phyloP scores from a whole-genome alignment of 805 yeast genomes.

The Suhomyces xylopsoci region DNA sequence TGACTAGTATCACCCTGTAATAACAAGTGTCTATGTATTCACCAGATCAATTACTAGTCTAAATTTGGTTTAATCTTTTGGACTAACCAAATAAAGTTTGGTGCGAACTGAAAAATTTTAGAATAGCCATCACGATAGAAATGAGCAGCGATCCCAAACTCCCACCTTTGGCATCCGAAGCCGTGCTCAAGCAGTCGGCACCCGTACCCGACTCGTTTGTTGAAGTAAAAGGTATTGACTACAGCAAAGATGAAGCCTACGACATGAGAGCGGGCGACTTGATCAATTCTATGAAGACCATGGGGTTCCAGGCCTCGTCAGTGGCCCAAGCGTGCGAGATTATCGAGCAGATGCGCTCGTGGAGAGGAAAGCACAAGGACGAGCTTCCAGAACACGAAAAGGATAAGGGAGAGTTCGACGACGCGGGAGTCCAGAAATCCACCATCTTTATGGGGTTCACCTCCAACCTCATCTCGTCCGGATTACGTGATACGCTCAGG shows the following conservation, averaged over 20 bases:
- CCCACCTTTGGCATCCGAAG: constrained; percentile 83
- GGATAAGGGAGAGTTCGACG: constrained; percentile 71
- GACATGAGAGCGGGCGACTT: constrained; percentile 79
- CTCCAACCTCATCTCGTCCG: constrained; percentile 92
- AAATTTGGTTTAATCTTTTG: not conserved
- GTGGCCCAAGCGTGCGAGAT: constrained; percentile 88
- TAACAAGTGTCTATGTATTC: too few relatives aligned
- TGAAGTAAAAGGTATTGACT: constrained; percentile 85
- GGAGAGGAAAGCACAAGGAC: constrained; percentile 83
- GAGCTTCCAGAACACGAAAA: constrained; percentile 62
- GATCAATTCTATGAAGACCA: constrained; percentile 77
- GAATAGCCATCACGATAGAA: not conserved
- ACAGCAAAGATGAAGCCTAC: constrained; percentile 70
- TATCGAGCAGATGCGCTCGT: constrained; percentile 84
- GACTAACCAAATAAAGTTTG: not conserved
- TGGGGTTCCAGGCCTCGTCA: constrained; percentile 97
- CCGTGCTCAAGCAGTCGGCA: constrained; percentile 81
- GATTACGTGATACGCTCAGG: constrained; percentile 85
- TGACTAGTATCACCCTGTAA: too few relatives aligned
- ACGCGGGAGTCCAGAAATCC: constrained; percentile 72
- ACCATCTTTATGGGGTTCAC: constrained; percentile 96
- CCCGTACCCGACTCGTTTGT: constrained; percentile 81
- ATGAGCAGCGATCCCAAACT: constrained; percentile 17
- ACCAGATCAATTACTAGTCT: too few relatives aligned
- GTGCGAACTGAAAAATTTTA: constrained; percentile 5